Percentiles rank a stretch among this genome's conserved stretches.
These are phyloP conservation scores for Irpex sp. DNA, from an alignment of 1,284 basidiomycete genomes.

Conservation along the genomic window DNA sequence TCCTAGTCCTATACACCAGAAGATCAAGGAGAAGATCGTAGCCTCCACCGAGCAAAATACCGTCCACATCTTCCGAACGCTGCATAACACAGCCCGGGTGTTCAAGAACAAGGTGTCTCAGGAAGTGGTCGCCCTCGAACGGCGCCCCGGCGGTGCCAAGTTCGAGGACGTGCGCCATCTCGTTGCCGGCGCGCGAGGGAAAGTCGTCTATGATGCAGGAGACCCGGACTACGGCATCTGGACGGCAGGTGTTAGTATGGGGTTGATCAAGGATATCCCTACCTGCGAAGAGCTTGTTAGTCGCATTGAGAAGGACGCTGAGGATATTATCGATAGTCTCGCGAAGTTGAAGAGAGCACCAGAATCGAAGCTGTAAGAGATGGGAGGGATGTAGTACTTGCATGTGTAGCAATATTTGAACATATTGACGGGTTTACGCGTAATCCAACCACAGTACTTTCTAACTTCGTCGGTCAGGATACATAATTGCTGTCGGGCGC, in stretches of 20 bases:
- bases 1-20: conserved; percentile 79
- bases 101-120: conserved; percentile 82
- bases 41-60: conserved; percentile 79
- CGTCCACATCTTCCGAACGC: conserved; percentile 86
- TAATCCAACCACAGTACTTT: background rate
- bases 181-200: conserved; percentile 78
- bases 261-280: conserved; percentile 85
- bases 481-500: background rate
- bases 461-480: background rate
- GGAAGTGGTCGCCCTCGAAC: conserved; percentile 83
- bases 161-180: conserved; percentile 85
- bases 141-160: conserved; percentile 78
- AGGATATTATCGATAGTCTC: conserved; percentile 63
- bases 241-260: conserved; percentile 77
- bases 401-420: background rate
- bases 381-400: background rate
- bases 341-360: conserved; percentile 31
- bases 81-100: conserved; percentile 86
- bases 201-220: conserved; percentile 80
- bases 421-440: background rate
- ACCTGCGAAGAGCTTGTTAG: conserved; percentile 75
- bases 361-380: conserved; percentile 42
- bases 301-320: conserved; percentile 77
- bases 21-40: conserved; percentile 90
- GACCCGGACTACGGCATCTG: conserved; percentile 89